These are phyloP conservation scores for Tetragonia tetragonoides DNA, from an alignment of 148 eudicot genomes.

Conservation along the genomic window DNA sequence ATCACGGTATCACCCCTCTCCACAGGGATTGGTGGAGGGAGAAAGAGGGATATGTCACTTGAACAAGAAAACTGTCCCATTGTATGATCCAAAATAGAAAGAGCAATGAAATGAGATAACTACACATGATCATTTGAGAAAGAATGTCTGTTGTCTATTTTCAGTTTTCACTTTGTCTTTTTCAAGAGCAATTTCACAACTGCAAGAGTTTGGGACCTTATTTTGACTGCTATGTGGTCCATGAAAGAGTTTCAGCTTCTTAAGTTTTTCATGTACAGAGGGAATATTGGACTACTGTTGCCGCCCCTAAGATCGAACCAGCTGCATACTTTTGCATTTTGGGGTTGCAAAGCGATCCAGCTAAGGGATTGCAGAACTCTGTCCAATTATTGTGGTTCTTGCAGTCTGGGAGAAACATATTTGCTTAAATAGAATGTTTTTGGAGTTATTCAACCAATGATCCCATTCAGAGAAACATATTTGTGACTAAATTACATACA, in stretches of 20 bases:
- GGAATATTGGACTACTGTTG: too few relatives aligned
- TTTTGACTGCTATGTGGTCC: neutral
- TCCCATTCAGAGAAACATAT: neutral
- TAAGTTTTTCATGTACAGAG: neutral
- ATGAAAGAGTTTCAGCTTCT: neutral
- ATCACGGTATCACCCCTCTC: too few relatives aligned
- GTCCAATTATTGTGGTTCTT: too few relatives aligned
- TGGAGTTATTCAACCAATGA: neutral
- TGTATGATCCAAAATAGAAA: neutral
- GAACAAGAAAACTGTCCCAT: neutral
- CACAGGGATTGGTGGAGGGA: neutral
- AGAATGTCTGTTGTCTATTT: neutral
- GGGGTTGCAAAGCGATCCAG: too few relatives aligned
- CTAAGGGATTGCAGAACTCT: too few relatives aligned
- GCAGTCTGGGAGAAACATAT: too few relatives aligned
- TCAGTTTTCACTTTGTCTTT: neutral
- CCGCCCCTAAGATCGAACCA: too few relatives aligned
- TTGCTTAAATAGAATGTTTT: too few relatives aligned
- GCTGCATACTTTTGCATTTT: too few relatives aligned
- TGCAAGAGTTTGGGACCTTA: neutral
- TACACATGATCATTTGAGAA: neutral
- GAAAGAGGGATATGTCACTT: neutral
- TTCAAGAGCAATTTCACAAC: neutral
- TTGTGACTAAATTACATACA: neutral
- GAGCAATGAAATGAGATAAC: slow-evolving; percentile 2